phyloP scores from a whole-genome alignment of 2,329 filamentous ascomycete species.

The Ophiosphaerella narmari region DNA sequence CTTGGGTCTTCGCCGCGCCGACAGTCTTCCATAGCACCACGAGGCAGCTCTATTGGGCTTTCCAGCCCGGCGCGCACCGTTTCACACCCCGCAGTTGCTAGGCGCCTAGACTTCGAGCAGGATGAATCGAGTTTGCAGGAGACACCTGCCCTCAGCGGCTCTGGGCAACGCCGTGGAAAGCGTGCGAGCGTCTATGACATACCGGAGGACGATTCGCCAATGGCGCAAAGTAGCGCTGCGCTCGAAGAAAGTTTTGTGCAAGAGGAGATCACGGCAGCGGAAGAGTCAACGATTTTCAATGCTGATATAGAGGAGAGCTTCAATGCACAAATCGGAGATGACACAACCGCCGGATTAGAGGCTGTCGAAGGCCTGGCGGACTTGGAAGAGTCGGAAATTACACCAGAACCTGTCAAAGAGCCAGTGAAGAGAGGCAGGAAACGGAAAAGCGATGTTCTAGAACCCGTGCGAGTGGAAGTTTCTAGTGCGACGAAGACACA shows the following conservation, averaged over 20 bases:
- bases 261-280: constrained; percentile 33
- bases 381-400: constrained; percentile 35
- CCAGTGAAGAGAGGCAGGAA: constrained; percentile 34
- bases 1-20: constrained; percentile 63
- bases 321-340: constrained; percentile 33
- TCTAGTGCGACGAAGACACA: constrained; percentile 16
- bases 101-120: constrained; percentile 61
- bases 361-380: constrained; percentile 22
- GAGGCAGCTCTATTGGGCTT: constrained; percentile 53
- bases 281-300: constrained; percentile 27
- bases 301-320: constrained; percentile 35
- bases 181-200: constrained; percentile 40
- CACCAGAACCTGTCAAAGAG: constrained; percentile 29
- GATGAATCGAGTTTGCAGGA: constrained; percentile 42
- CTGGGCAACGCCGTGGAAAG: constrained; percentile 36
- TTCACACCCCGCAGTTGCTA: constrained; percentile 53
- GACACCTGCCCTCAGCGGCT: constrained; percentile 40
- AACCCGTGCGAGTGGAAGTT: constrained; percentile 21
- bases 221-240: constrained; percentile 26
- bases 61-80: constrained; percentile 36
- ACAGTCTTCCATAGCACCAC: constrained; percentile 62
- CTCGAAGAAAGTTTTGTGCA: constrained; percentile 42
- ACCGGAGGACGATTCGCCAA: constrained; percentile 36
- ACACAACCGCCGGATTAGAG: constrained; percentile 26
- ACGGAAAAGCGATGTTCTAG: constrained; percentile 33